Conservation (phyloP, 495 filamentous ascomycete genomes). For the Penicillium chermesinum region DNA sequence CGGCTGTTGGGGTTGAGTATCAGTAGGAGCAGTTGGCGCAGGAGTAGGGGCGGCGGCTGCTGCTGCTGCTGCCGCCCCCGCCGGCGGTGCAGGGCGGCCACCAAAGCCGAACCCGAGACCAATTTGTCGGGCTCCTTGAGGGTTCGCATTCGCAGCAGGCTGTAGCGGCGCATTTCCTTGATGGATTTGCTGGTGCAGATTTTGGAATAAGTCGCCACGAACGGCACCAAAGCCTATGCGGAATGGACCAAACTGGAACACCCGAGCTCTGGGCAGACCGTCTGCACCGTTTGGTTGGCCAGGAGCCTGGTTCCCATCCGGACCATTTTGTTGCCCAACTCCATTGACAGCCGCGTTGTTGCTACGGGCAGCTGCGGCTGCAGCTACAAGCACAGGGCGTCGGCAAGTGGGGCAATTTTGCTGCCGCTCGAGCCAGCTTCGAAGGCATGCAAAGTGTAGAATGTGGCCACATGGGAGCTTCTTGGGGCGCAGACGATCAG, state of each 20-base stretch:
- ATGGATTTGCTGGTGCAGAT: conserved; percentile 47
- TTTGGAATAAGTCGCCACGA: conserved; percentile 48
- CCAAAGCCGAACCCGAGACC: conserved; percentile 44
- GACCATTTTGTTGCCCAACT: conserved; percentile 23
- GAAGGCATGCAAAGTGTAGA: conserved; percentile 86
- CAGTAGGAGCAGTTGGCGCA: conserved; percentile 2
- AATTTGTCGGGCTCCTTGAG: conserved; percentile 33
- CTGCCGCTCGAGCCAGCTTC: conserved; percentile 97
- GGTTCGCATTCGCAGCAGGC: conserved; percentile 27
- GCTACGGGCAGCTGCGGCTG: conserved; percentile 20
- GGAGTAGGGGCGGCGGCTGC: conserved; percentile 4
- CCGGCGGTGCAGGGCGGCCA: conserved; percentile 14
- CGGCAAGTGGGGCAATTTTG: conserved; percentile 96
- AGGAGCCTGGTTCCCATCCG: conserved; percentile 24
- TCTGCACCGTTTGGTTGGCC: conserved; percentile 27
- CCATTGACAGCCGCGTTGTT: conserved; percentile 26
- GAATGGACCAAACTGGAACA: conserved; percentile 54
- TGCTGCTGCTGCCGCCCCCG: not conserved
- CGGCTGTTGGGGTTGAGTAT: conserved; percentile 11
- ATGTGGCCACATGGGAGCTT: conserved; percentile 96
- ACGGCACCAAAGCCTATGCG: conserved; percentile 55
- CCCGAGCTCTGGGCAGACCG: conserved; percentile 37
- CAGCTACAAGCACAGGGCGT: conserved; percentile 57
- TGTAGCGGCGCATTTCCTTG: conserved; percentile 35
- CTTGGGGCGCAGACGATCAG: conserved; percentile 85